Base-by-base conservation (phyloP, 805 yeast species). In the Grigorovia yakushimaensis region DNA sequence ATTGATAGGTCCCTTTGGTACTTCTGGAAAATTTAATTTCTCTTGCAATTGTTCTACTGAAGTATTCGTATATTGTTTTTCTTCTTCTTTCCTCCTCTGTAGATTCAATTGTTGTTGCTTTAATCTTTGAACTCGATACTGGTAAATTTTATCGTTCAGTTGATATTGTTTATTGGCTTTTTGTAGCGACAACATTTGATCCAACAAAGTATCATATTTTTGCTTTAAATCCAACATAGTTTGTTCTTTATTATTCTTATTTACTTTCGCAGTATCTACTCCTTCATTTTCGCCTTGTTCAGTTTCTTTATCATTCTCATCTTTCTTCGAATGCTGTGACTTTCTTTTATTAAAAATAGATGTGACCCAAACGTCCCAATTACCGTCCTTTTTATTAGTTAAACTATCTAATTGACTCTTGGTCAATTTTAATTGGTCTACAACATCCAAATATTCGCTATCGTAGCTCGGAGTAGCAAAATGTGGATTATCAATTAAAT, bases 351-450 rank as follows among this genome's bases (percentile, higher is more conserved):
- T 50, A 39, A 63, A 57, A 5, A 63, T 18, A 11, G 56, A 58
- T 13, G 58, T 57, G 24, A 64, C 58, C 68, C 68, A 64, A 1
- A 57, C 52, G 43, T 64, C 67, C 67, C 67, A 63, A 11, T 59
- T 52, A 2, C 60, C 56, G 17, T 49, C 38, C 13, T 47, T 37
- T 4, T 48, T 39, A 2, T 44, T 44, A 17, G 54, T 45, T 19
- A 46, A n/a, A 3, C 39, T 27, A 17, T 50, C 47, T 13, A 58
- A 43, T 27, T 55, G 46, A 9, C 46, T 43, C 40, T 61, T 61
- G 20, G 54, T 39, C 7, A 23, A 27, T 37, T 57, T 54, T 39
- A 62, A 35, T 18, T 51, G 46, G 1, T 42, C 47, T 19, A 61
- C 43, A 1, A 54, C 47, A 2, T 43, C 46, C 8, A 49, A 27